Base-by-base conservation (phyloP, 2,329 filamentous ascomycete species). In the Pseudogymnoascus sp. region DNA sequence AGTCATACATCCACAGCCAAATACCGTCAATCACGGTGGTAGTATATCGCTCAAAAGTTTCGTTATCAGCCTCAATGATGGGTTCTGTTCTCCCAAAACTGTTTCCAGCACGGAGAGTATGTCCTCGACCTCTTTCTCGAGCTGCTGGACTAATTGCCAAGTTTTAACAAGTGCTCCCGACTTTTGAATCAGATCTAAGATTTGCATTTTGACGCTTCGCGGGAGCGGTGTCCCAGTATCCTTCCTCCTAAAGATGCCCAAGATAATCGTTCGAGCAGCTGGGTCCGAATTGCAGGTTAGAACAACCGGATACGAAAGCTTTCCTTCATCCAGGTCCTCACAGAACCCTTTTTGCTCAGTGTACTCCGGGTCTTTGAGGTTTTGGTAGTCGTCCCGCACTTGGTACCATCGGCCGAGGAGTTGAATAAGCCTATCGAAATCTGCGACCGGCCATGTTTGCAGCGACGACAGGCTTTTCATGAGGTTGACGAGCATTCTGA, bases 321-420 rank as follows among this genome's bases (percentile, higher is more conserved):
- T 63, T 2, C 61, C 59, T 59, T 63, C 61, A 52, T 63, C 61
- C 9, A 63, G 27, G n/a, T 63, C 61, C 31, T 61, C 59, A 18
- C 59, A 61, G 29, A 63, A 61, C 4, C 59, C 59, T 55, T 61
- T 52, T 55, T 63, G 36, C 18, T 52, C 18, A 2, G 36, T 25
- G 36, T 63, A 63, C 12, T 61, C 58, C 15, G 35, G 12, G 18
- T 36, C 36, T 12, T 55, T 18, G 7, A 58, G 31, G 4, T 35
- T 58, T 35, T 58, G 25, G 25, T 31, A 58, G 15, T 58, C 48
- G 31, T 33, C 48, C 5, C 48, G 48, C 48, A 58, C 48, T 42
- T 42, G 18, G 4, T 42, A 42, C 18, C 18, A 42, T 42, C 39
- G 18, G 1, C 39, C 39, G 10, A 42, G 39, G 10, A 42, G 15